phyloP scores from a whole-genome alignment of 2,329 filamentous ascomycete species.

The Plectosphaerella cucumerina region DNA sequence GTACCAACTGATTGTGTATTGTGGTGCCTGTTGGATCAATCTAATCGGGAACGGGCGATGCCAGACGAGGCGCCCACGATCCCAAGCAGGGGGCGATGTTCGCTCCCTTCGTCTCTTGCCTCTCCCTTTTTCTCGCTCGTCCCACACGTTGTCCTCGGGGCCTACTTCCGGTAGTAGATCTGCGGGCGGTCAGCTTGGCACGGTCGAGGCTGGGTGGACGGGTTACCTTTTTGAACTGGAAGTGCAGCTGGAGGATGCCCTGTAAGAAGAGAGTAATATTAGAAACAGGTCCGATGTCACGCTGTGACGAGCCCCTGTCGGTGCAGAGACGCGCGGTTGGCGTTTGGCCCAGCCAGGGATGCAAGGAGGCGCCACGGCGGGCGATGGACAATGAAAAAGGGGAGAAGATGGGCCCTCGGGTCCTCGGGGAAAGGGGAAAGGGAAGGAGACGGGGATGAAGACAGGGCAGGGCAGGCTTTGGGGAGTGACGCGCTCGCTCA shows the following conservation, averaged over 20 bases:
- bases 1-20: too few relatives aligned
- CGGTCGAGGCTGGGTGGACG: constrained; percentile 2
- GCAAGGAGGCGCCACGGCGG: background rate
- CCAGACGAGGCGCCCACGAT: background rate
- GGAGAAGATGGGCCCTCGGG: too few relatives aligned
- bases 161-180: constrained; percentile 54
- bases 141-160: constrained; percentile 9
- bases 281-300: background rate
- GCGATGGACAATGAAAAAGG: background rate
- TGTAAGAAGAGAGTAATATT: constrained; percentile 27
- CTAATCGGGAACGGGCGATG: background rate
- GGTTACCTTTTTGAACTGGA: constrained; percentile 93
- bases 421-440: too few relatives aligned
- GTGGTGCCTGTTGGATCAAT: too few relatives aligned
- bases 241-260: constrained; percentile 94
- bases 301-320: too few relatives aligned
- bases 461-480: background rate
- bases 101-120: background rate
- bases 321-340: constrained; percentile 20
- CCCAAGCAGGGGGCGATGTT: background rate
- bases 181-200: constrained; percentile 21
- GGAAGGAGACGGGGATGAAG: too few relatives aligned
- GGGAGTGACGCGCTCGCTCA: constrained; percentile 31
- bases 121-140: constrained; percentile 1
- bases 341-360: background rate